Evolutionary conservation across 192 early-diverging fungal species (phyloP), one percentile per base, ranked within the genome.

Genomic region (Entophlyctis luteolus): DNA sequence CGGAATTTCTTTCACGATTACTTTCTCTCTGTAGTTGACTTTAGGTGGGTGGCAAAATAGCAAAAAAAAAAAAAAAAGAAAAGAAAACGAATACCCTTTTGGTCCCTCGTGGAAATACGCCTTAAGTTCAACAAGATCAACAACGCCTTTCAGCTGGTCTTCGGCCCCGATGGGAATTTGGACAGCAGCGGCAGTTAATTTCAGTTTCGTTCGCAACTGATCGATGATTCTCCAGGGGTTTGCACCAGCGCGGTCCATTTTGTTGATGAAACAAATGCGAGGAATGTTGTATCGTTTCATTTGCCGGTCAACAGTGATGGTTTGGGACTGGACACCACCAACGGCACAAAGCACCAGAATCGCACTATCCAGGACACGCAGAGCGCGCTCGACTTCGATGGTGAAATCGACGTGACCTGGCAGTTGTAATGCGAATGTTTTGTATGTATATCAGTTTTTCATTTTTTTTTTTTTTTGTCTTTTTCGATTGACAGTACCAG

Each of bases 371-470:
- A 99, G 83, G 5, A 99, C 94, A 2, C 94, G 83, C 31, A 99
- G 80, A 1, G 92, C 88, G 0, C 96, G 80, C 73, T 99, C 96
- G 0, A 99, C 82, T 69, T 99, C 96, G 50, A 99, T 91, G 0
- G 94, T 97, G 60, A 99, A 99, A 76, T 99, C 95, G 0, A 93
- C 93, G 60, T 97, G 96, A 22, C 93, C 93, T 18, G 88, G 3
- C 3, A 50, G 16, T 31, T 37, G 29, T 23, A 14, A 18, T 14
- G 42, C n/a, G 10, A 10, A 45, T 45, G 42, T 45, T 45, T 14
- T 10, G 12, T 14, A 45, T n/a, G 42, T 14, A 45, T 10, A 45
- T 45, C 10, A 45, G n/a, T 10, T 14, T 45, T 14, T n/a, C 42
- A n/a, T 14, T 10, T n/a, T 14, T n/a, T 14, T 45, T n/a, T 10